Percentiles rank a stretch among this genome's conserved stretches.
phyloP scores from a whole-genome alignment of 192 early-diverging fungal species.

The Mortierella antarctica region DNA sequence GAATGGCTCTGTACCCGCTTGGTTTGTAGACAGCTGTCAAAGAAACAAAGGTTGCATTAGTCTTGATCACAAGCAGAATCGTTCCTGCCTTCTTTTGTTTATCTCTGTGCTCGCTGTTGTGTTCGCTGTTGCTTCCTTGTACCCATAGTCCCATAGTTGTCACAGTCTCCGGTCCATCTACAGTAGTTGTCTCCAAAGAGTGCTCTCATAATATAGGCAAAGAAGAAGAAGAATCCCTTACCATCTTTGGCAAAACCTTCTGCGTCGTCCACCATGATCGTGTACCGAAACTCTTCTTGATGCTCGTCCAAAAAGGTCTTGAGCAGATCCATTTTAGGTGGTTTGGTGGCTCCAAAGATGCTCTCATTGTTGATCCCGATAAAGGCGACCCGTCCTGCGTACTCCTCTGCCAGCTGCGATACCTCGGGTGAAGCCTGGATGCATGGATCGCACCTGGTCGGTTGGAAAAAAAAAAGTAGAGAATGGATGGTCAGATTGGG shows the following conservation, averaged over 20 bases:
- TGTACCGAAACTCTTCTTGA: constrained; percentile 40
- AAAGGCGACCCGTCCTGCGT: constrained; percentile 30
- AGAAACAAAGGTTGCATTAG: not conserved
- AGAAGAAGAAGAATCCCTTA: not conserved
- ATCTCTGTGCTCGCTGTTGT: not conserved
- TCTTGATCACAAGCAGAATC: not conserved
- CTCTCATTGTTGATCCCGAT: constrained; percentile 52
- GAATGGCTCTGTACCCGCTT: constrained; percentile 42
- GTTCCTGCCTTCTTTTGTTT: not conserved
- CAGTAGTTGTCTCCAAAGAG: not conserved
- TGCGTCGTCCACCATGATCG: constrained; percentile 34
- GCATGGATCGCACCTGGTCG: constrained; percentile 41
- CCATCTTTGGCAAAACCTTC: constrained; percentile 50
- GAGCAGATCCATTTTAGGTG: constrained; percentile 34
- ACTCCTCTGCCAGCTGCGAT: constrained; percentile 48
- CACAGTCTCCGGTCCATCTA: not conserved
- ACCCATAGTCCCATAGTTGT: not conserved
- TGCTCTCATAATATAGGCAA: not conserved
- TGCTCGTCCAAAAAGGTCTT: constrained; percentile 28
- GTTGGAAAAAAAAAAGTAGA: not conserved
- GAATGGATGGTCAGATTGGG: too few species aligned
- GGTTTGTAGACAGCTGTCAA: constrained; percentile 41
- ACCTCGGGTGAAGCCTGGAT: constrained; percentile 37
- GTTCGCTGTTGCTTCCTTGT: not conserved
- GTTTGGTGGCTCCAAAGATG: constrained; percentile 35